Evolutionary conservation across 805 yeast genomes (phyloP).

Genomic region (Yamadazyma insecticola): DNA sequence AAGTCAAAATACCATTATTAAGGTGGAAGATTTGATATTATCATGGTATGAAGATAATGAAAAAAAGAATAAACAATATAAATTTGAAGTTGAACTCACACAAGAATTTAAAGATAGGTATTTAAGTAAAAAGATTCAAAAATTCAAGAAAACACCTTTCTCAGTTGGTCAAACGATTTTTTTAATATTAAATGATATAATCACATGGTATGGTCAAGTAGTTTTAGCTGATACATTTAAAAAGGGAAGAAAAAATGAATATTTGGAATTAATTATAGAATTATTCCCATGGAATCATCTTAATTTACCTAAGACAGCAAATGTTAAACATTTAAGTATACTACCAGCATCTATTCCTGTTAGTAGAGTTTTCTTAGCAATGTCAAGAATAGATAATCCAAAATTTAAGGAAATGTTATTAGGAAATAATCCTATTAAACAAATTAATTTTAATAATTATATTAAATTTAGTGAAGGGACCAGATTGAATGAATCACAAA

Average conservation of each 20-base stretch:
- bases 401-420: constrained; percentile 49
- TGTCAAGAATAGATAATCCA: constrained; percentile 53
- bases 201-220: constrained; percentile 58
- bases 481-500: constrained; percentile 52
- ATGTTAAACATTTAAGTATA: constrained; percentile 33
- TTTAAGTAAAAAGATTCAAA: constrained; percentile 46
- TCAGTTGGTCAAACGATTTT: constrained; percentile 54
- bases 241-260: constrained; percentile 19
- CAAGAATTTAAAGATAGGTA: constrained; percentile 47
- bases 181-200: constrained; percentile 45
- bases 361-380: constrained; percentile 60
- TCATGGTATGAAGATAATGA: constrained; percentile 49
- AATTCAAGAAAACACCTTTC: constrained; percentile 57
- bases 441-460: constrained; percentile 53
- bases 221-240: constrained; percentile 28
- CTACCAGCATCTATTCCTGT: constrained; percentile 63
- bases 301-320: constrained; percentile 43
- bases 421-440: constrained; percentile 52
- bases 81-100: constrained; percentile 38
- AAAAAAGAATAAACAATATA: constrained; percentile 35
- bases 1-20: constrained; percentile 32
- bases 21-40: constrained; percentile 41
- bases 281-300: constrained; percentile 56
- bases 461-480: constrained; percentile 45
- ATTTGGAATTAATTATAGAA: constrained; percentile 43